A percentile compares a stretch with the other conserved stretches of the same genome.
Evolutionary conservation across 2,329 filamentous ascomycete genomes (phyloP).

Genomic region (Fusarium sp.): DNA sequence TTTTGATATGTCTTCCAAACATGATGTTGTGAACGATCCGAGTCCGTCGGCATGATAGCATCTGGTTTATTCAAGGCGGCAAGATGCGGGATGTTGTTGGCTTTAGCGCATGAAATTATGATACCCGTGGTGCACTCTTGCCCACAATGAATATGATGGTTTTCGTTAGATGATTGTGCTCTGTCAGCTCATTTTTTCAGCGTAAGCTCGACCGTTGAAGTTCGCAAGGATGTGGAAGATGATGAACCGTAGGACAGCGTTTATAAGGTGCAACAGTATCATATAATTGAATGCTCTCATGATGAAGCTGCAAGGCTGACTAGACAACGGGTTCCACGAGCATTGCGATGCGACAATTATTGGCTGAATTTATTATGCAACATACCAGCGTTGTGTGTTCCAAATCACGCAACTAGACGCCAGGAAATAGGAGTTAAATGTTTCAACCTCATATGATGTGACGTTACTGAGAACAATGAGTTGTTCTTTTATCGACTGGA

Average conservation of each 20-base stretch:
- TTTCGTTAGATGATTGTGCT: constrained; percentile 14
- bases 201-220: neutral
- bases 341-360: constrained; percentile 24
- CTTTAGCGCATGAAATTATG: constrained; percentile 38
- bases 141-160: constrained; percentile 28
- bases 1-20: neutral
- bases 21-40: neutral
- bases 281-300: neutral
- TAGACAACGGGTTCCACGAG: constrained; percentile 22
- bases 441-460: no score
- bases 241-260: no score
- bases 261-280: neutral
- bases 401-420: neutral
- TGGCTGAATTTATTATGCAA: constrained; percentile 18
- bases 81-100: constrained; percentile 9
- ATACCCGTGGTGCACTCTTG: constrained; percentile 44
- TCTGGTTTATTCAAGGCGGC: neutral
- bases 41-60: neutral
- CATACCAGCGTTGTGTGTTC: neutral
- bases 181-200: neutral
- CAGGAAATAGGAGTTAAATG: neutral
- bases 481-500: no score
- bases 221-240: neutral
- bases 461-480: no score
- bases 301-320: constrained; percentile 18